A percentile compares a stretch with the other conserved stretches of the same genome.
Evolutionary conservation across 306 rosid genomes (phyloP).

Genomic region (Quercus aquifolioides): DNA sequence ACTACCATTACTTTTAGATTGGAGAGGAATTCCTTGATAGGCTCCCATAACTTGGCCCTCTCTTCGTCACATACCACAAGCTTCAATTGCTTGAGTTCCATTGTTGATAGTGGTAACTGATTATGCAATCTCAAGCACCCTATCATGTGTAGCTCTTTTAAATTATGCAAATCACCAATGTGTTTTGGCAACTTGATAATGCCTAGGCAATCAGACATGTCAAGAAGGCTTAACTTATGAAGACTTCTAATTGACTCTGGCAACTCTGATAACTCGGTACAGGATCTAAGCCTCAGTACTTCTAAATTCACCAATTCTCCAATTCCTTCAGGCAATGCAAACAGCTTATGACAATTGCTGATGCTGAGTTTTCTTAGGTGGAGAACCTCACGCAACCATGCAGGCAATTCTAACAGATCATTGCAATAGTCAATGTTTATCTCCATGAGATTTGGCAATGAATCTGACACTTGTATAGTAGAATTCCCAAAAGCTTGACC

Average conservation of each 20-base stretch:
- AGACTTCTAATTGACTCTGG: conserved; percentile 27
- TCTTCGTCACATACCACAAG: conserved; percentile 42
- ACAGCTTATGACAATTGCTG: conserved; percentile 42
- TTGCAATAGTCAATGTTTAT: conserved; percentile 40
- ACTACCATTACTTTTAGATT: conserved; percentile 21
- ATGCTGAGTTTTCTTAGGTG: conserved; percentile 30
- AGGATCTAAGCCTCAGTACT: conserved; percentile 34
- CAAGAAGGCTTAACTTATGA: conserved; percentile 29
- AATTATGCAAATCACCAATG: conserved; percentile 36
- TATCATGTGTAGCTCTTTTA: conserved; percentile 35
- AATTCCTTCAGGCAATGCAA: conserved; percentile 27
- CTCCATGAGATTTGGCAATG: conserved; percentile 39
- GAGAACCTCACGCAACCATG: conserved; percentile 14
- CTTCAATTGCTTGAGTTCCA: conserved; percentile 18
- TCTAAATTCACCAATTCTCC: conserved; percentile 29
- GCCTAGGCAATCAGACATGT: conserved; percentile 37
- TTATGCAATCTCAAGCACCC: conserved; percentile 36
- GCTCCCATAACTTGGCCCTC: conserved; percentile 26
- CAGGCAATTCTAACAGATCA: conserved; percentile 28
- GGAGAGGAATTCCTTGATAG: background rate
- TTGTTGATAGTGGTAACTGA: conserved; percentile 23
- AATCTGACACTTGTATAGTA: conserved; percentile 16
- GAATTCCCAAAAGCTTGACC: conserved; percentile 19
- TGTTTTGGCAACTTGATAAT: conserved; percentile 28
- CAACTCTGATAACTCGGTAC: conserved; percentile 25